Base-by-base conservation (phyloP, 768 basidiomycete genomes). In the Tremella fuciformis region DNA sequence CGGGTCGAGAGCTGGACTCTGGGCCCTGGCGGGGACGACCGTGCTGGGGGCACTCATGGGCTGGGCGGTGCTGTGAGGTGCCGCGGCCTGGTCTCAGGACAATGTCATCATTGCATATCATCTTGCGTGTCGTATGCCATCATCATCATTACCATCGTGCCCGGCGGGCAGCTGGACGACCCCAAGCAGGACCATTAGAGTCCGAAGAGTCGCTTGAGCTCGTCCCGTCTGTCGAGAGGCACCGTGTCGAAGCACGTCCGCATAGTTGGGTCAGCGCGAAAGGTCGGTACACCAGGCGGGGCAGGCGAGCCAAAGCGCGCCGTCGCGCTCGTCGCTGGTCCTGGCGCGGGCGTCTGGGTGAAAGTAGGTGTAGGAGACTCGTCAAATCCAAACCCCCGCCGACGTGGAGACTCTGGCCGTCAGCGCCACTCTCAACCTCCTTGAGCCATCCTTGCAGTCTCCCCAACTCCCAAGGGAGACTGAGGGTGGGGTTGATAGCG, bases 231-330 rank as follows among this genome's bases (percentile, higher is more conserved):
- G 1, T 50, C 49, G 11, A 62, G 58, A n/a, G 53, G 53, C 3
- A 60, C n/a, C 8, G 46, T 55, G 39, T 65, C 64, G 18, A 65
- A 51, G 37, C 62, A 59, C 41, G 60, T 48, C 40, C 56, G 55
- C 8, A 65, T 48, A 8, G 60, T 62, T 15, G 56, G 56, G 38
- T 65, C 64, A 8, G 55, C 40, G 7, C 60, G 34, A 54, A 65
- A 65, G 9, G 53, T 42, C 8, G 59, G 37, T 19, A 34, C 18
- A 40, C 9, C 16, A 50, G 29, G 26, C 18, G 13, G 25, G 24
- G 41, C 49, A 26, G 39, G 22, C 18, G 56, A 29, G 57, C 16
- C 8, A n/a, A 29, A 13, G 40, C 15, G 41, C 2, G 16, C 8
- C 38, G 7, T 19, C 22, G n/a, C 18, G 39, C 11, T 6, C 51